Evolutionary conservation across 192 early-diverging fungal genomes (phyloP).

Genomic region (Backusella macrospora): DNA sequence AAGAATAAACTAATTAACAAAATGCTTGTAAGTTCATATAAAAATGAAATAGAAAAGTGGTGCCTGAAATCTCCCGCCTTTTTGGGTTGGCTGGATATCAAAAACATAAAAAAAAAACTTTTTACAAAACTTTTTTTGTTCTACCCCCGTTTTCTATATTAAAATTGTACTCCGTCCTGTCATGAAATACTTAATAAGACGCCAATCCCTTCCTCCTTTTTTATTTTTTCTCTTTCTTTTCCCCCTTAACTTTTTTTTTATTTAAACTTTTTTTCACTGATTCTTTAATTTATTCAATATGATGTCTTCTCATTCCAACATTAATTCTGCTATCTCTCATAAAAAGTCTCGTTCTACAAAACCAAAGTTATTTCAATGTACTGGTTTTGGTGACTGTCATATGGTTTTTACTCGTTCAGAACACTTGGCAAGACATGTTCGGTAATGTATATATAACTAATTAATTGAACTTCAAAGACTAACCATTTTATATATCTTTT

Average conservation of each 20-base stretch:
- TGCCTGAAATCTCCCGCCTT: constrained; percentile 18
- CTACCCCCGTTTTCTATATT: constrained; percentile 6
- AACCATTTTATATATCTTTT: background rate
- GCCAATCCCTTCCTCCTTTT: background rate
- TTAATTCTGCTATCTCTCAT: background rate
- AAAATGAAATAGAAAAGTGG: constrained; percentile 1
- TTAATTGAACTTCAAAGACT: background rate
- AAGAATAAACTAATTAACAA: background rate
- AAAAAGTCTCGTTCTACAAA: constrained; percentile 15
- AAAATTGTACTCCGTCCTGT: background rate
- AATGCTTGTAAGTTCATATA: background rate
- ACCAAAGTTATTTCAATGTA: constrained; percentile 51
- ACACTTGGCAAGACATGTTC: constrained; percentile 56
- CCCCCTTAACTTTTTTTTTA: background rate
- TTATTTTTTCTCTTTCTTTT: background rate
- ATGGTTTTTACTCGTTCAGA: constrained; percentile 61
- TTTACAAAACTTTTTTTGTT: background rate
- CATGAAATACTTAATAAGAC: background rate
- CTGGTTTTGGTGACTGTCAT: constrained; percentile 53
- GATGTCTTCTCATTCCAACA: background rate
- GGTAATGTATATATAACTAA: constrained; percentile 21
- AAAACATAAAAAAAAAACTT: too few relatives aligned
- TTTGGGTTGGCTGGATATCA: background rate
- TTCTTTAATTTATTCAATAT: background rate
- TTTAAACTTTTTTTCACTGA: too few relatives aligned